Evolutionary conservation across 495 filamentous ascomycete species (phyloP), one percentile per base, ranked within the genome.

Genomic region (Penicillium canariense): DNA sequence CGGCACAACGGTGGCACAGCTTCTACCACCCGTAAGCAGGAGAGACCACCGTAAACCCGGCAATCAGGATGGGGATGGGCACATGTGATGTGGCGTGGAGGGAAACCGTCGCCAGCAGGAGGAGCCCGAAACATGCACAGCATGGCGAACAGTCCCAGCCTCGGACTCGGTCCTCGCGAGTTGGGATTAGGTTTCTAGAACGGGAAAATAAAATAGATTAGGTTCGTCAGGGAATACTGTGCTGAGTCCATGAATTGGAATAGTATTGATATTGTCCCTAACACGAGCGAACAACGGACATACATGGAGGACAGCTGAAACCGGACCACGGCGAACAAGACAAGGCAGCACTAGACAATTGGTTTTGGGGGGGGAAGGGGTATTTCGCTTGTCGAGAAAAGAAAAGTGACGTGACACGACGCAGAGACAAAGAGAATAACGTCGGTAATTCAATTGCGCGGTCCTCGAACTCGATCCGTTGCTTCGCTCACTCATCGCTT

Each of bases 291-390:
- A 18, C 5, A 45, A 23, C 25, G 11, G 28, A 42, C 12, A 52
- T 23, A 26, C 51, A 51, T 39, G 36, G 1, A 5, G 20, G 42
- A n/a, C n/a, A n/a, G n/a, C n/a, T 25, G 48, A 20, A 46, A 27
- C 38, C 14, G 10, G 14, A 22, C 18, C 20, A 27, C 9, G 44
- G 4, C 27, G 22, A 55, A 25, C 20, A 26, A 49, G 42, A 52
- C 48, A 47, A 48, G 30, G 6, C 48, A 39, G 30, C n/a, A 39
- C 11, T 30, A 27, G 49, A 61, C 58, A 61, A 54, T 54, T 46
- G 50, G n/a, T n/a, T n/a, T n/a, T 51, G 48, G 48, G 10, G 20
- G 62, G 63, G 63, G 63, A 66, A n/a, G n/a, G n/a, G n/a, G n/a
- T n/a, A n/a, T n/a, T 66, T 63, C 52, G 63, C 60, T 55, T 63